phyloP scores from a whole-genome alignment of 345 rosid species.

The Linum lewisii region DNA sequence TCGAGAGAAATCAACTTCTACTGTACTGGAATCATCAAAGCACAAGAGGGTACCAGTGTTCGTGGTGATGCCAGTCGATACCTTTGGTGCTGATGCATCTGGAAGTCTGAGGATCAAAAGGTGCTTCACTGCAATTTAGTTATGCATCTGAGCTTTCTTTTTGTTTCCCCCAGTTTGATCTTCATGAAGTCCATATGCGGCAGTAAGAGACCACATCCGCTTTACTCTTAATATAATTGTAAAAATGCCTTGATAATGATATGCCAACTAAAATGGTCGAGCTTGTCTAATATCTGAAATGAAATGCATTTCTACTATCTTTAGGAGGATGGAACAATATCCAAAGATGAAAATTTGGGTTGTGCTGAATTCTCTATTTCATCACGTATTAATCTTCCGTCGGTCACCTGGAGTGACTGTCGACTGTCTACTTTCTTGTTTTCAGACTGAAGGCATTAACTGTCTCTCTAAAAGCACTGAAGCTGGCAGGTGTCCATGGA shows the following conservation, averaged over 20 bases:
- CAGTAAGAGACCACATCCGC: background rate
- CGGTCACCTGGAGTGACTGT: slow-evolving; percentile 8
- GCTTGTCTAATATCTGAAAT: background rate
- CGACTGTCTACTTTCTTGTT: slow-evolving; percentile 19
- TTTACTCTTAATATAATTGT: background rate
- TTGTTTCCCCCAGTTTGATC: background rate
- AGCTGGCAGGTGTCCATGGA: slow-evolving; percentile 68
- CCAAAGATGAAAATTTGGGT: background rate
- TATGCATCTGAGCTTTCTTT: background rate
- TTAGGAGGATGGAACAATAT: background rate
- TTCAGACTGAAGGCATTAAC: slow-evolving; percentile 61
- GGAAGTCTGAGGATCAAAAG: slow-evolving; percentile 48
- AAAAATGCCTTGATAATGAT: background rate
- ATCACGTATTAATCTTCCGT: background rate
- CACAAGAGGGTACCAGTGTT: slow-evolving; percentile 46
- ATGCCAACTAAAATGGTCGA: background rate
- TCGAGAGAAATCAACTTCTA: slow-evolving; percentile 42
- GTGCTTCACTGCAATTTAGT: slow-evolving; percentile 11
- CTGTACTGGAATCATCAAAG: slow-evolving; percentile 41
- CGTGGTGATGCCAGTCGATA: slow-evolving; percentile 52
- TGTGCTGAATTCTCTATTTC: background rate
- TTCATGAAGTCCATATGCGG: too few species aligned
- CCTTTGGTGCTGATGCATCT: slow-evolving; percentile 40
- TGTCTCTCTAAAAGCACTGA: slow-evolving; percentile 61
- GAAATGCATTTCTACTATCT: too few species aligned